Base-by-base conservation (phyloP, 805 yeast species). In the Kuraishia ogatae region DNA sequence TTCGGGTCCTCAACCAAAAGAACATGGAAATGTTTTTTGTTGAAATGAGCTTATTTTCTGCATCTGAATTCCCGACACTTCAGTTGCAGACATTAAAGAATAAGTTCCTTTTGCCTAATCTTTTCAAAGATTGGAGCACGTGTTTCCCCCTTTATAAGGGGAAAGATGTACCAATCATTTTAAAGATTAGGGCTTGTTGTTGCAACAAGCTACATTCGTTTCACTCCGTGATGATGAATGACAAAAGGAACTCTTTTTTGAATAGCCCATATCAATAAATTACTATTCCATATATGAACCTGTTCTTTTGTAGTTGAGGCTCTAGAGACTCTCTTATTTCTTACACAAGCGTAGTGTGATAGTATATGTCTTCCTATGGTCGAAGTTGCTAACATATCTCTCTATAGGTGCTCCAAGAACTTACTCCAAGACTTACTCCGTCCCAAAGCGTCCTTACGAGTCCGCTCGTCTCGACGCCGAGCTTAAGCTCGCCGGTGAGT, bases 371-470 rank as follows among this genome's bases (percentile, higher is more conserved):
- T 51, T 23, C n/a, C 13, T 8, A 15, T 35, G 3, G 43, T 28
- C 11, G n/a, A 13, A 4, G 43, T 26, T 19, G 48, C 53, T 19
- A 19, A 35, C 43, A 35, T 35, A 15, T 35, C 7, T 35, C 17
- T 35, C 43, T 29, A 52, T 64, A 89, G 96, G 96, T 83, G 97
- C 97, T 71, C 98, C 99, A 83, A 89, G 96, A 84, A 90, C 96
- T 75, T 87, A 93, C 88, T 93, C 99, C 71, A 94, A 94, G 91
- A 94, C 99, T 74, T 94, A 89, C 90, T 81, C 97, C 74, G 97
- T 93, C 76, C 99, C 99, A 83, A 91, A 89, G 87, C 90, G 96
- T 79, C 97, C 98, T 66, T 94, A 88, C 85, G 99, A 94, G 83
- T 89, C 96, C 68, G 96, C 97, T 78, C 97, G 99, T 87, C 86